Conservation (phyloP, 805 yeast species). For the Candida alai region DNA sequence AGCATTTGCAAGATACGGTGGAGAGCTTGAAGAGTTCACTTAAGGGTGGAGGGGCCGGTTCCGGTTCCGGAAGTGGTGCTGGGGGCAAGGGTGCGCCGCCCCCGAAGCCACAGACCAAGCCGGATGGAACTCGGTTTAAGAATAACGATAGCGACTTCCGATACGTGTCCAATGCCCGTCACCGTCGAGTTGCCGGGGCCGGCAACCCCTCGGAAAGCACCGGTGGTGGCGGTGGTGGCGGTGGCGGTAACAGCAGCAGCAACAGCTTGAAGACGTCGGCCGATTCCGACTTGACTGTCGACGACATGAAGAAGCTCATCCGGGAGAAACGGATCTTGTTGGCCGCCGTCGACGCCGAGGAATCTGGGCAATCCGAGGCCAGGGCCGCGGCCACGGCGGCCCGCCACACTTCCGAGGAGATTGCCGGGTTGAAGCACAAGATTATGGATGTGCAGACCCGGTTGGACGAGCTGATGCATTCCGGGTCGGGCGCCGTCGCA, state of each 20-base stretch:
- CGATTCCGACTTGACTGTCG: constrained; percentile 41
- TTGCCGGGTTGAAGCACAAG: constrained; percentile 60
- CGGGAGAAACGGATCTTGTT: constrained; percentile 69
- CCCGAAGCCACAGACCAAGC: constrained; percentile 13
- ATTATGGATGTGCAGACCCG: constrained; percentile 47
- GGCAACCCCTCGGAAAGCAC: constrained; percentile 13
- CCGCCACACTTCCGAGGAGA: constrained; percentile 40
- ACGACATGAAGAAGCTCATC: constrained; percentile 58
- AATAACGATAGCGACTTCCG: constrained; percentile 69
- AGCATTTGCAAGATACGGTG: constrained; percentile 67
- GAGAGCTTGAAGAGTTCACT: constrained; percentile 66
- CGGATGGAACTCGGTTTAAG: constrained; percentile 44
- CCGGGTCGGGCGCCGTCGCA: constrained; percentile 30
- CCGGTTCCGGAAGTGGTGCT: too few relatives aligned
- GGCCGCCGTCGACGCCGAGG: constrained; percentile 69
- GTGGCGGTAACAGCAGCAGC: constrained; percentile 11
- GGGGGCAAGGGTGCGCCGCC: constrained; percentile 14
- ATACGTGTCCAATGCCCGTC: constrained; percentile 67
- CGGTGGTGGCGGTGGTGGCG: constrained; percentile 8
- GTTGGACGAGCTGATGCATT: constrained; percentile 23
- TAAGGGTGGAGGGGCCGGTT: constrained; percentile 28
- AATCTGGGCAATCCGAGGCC: constrained; percentile 41
- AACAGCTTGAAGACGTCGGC: constrained; percentile 18
- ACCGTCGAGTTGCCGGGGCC: constrained; percentile 39
- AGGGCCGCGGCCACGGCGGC: constrained; percentile 24